Percentiles rank a stretch among this genome's conserved stretches.
phyloP scores from a whole-genome alignment of 2,329 filamentous ascomycete genomes.

The Lasiodiplodia sp. region DNA sequence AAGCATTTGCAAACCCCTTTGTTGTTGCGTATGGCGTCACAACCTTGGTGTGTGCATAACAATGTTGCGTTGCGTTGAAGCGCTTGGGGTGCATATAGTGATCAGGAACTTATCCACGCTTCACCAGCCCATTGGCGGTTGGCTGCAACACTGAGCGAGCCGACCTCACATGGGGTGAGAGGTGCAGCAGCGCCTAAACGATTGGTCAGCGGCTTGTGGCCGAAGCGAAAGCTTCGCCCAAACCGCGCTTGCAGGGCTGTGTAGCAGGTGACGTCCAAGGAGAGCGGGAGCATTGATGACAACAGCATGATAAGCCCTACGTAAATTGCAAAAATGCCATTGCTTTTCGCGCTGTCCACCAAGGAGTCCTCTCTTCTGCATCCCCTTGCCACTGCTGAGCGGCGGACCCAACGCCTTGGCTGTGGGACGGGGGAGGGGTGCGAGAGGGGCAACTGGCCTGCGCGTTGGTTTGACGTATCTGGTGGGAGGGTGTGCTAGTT shows the following conservation, averaged over 20 bases:
- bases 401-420: constrained; percentile 19
- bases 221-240: background rate
- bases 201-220: background rate
- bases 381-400: constrained; percentile 13
- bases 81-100: background rate
- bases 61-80: background rate
- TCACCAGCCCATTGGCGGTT: background rate
- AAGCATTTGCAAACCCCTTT: background rate
- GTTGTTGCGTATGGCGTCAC: background rate
- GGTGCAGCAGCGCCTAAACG: background rate
- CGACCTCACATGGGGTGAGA: background rate
- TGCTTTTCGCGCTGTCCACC: constrained; percentile 8
- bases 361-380: background rate
- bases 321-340: constrained; percentile 17
- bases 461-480: constrained; percentile 7
- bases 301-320: constrained; percentile 23
- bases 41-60: background rate
- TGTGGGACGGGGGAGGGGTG: background rate
- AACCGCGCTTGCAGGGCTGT: constrained; percentile 2
- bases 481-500: background rate
- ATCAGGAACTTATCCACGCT: background rate
- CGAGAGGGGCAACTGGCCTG: constrained; percentile 9
- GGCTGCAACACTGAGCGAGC: background rate
- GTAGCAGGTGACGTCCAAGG: background rate
- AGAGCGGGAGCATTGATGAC: constrained; percentile 17